Percentiles rank a stretch among this genome's conserved stretches.
Conservation (phyloP, 176 grass and related monocot species). For the Cenchrus purpureus region DNA sequence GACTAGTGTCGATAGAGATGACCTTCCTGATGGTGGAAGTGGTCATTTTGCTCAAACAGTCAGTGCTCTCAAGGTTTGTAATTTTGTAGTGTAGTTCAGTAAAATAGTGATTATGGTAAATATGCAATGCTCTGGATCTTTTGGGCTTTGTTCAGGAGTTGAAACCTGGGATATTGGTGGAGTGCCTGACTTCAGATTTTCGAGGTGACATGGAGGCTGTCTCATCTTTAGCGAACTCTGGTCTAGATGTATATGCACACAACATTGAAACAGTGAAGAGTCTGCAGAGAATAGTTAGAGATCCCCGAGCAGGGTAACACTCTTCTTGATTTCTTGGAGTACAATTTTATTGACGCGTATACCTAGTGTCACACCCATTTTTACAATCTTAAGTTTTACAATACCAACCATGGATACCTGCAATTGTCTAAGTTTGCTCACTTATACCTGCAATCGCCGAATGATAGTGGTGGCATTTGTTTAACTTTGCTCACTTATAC, state of each 20-base stretch:
- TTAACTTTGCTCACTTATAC: neutral
- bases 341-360: neutral
- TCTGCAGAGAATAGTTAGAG: slow-evolving; percentile 84
- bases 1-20: slow-evolving; percentile 95
- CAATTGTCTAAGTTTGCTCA: too few relatives aligned
- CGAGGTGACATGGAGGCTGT: slow-evolving; percentile 75
- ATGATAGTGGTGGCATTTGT: neutral
- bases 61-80: slow-evolving; percentile 70
- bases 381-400: neutral
- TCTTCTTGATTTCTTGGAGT: neutral
- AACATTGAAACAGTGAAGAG: slow-evolving; percentile 93
- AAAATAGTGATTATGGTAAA: neutral
- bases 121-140: neutral
- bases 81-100: neutral
- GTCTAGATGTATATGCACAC: slow-evolving; percentile 86
- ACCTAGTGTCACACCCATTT: neutral
- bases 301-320: slow-evolving; percentile 83
- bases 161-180: slow-evolving; percentile 84
- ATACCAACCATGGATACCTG: neutral
- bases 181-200: slow-evolving; percentile 90
- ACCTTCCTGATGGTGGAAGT: slow-evolving; percentile 85
- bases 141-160: slow-evolving; percentile 49
- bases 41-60: slow-evolving; percentile 86
- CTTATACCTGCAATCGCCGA: too few relatives aligned
- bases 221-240: slow-evolving; percentile 69